Conservation (phyloP, 495 filamentous ascomycete species). For the Tuber indicum region DNA sequence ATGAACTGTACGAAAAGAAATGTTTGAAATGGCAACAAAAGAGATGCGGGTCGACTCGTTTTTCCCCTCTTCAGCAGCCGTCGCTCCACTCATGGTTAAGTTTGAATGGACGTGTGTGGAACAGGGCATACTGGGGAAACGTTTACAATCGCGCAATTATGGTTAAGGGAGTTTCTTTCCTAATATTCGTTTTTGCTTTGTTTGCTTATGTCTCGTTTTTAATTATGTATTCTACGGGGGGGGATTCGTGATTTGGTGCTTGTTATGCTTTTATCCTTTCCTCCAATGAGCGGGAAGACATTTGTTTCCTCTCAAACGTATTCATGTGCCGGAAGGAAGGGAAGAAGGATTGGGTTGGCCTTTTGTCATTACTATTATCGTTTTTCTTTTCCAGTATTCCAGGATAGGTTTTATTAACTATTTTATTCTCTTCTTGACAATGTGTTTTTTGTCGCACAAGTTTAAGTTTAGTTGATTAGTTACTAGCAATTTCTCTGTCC, state of each 20-base stretch:
- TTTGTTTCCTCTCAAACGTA: background rate
- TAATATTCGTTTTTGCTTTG: background rate
- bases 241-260: conserved; percentile 20
- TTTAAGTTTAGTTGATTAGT: background rate
- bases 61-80: background rate
- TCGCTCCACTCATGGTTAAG: background rate
- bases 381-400: background rate
- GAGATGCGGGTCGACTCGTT: background rate
- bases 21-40: conserved; percentile 3
- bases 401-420: background rate
- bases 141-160: background rate
- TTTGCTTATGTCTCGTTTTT: conserved; percentile 14
- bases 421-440: background rate
- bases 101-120: background rate
- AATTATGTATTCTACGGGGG: conserved; percentile 22
- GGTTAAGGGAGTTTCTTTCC: background rate
- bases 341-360: background rate
- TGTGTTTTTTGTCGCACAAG: background rate
- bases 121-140: background rate
- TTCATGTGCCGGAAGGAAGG: background rate
- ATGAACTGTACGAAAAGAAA: conserved; percentile 1
- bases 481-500: background rate
- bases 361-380: background rate
- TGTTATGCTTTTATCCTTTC: background rate
- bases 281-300: background rate